phyloP scores from a whole-genome alignment of 2,329 filamentous ascomycete species.

The Cytospora paraplurivora region DNA sequence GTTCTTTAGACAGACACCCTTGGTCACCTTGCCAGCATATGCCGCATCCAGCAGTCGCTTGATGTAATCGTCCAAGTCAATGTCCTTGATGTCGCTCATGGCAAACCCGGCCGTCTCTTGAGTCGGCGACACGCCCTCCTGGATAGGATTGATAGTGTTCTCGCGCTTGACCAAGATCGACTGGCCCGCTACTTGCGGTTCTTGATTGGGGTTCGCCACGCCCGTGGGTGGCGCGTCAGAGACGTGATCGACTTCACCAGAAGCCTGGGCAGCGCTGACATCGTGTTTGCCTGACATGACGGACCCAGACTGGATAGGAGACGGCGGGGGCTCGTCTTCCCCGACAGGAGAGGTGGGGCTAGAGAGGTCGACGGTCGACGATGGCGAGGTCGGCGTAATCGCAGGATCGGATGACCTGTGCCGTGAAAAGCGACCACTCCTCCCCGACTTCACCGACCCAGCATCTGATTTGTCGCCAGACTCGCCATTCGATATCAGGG shows the following conservation, averaged over 20 bases:
- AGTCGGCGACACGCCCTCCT: conserved; percentile 50
- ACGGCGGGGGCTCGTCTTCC: conserved; percentile 71
- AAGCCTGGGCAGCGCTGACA: conserved; percentile 77
- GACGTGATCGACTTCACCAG: conserved; percentile 90
- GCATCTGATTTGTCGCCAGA: conserved; percentile 68
- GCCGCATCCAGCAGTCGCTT: conserved; percentile 90
- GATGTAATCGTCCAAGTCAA: conserved; percentile 97
- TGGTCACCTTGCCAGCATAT: conserved; percentile 95
- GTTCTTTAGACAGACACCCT: conserved; percentile 95
- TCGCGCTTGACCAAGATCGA: conserved; percentile 87
- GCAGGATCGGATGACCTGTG: conserved; percentile 48
- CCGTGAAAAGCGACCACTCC: conserved; percentile 56
- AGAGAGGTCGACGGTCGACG: conserved; percentile 46
- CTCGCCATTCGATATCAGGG: conserved; percentile 65
- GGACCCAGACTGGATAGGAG: conserved; percentile 77
- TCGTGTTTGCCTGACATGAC: conserved; percentile 74
- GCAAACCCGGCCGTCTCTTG: conserved; percentile 63
- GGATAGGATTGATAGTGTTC: conserved; percentile 67
- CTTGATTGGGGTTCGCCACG: conserved; percentile 56
- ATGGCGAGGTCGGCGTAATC: conserved; percentile 44
- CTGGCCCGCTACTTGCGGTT: conserved; percentile 73
- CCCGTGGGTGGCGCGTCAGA: conserved; percentile 85
- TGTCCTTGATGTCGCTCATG: conserved; percentile 87
- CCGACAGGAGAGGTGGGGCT: conserved; percentile 48
- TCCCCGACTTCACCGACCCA: conserved; percentile 72